A percentile compares a stretch with the other conserved stretches of the same genome.
Evolutionary conservation across 306 rosid genomes (phyloP).

Genomic region (Citrullus mucosospermus): DNA sequence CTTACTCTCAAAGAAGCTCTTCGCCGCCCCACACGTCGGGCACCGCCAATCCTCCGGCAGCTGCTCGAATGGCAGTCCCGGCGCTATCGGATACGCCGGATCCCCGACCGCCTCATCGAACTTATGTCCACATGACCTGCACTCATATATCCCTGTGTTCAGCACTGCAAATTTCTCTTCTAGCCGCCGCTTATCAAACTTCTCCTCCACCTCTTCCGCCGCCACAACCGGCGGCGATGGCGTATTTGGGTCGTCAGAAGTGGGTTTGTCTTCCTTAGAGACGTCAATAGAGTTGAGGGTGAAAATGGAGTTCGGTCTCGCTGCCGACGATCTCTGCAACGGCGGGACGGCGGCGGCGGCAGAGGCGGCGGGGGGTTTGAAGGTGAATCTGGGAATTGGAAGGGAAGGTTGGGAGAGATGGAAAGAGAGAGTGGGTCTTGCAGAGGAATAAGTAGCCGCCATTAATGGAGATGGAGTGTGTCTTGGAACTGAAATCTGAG

Average conservation of each 20-base stretch:
- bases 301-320: conserved; percentile 13
- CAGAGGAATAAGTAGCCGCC: conserved; percentile 37
- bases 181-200: conserved; percentile 41
- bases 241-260: conserved; percentile 21
- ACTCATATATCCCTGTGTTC: conserved; percentile 79
- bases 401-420: conserved; percentile 28
- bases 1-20: conserved; percentile 72
- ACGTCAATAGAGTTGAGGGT: conserved; percentile 43
- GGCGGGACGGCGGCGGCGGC: not conserved
- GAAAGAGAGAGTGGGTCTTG: conserved; percentile 47
- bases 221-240: not conserved
- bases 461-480: conserved; percentile 3
- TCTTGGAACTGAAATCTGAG: not conserved
- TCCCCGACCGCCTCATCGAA: conserved; percentile 80
- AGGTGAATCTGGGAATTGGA: conserved; percentile 26
- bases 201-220: not conserved
- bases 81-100: conserved; percentile 72
- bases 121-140: conserved; percentile 90
- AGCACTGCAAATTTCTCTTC: conserved; percentile 91
- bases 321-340: conserved; percentile 1
- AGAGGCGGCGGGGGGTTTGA: conserved; percentile 9
- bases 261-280: conserved; percentile 65
- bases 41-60: conserved; percentile 93
- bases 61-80: conserved; percentile 64
- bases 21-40: conserved; percentile 89